Evolutionary conservation across 768 basidiomycete genomes (phyloP).

Genomic region (Pulveroboletus ravenelii): DNA sequence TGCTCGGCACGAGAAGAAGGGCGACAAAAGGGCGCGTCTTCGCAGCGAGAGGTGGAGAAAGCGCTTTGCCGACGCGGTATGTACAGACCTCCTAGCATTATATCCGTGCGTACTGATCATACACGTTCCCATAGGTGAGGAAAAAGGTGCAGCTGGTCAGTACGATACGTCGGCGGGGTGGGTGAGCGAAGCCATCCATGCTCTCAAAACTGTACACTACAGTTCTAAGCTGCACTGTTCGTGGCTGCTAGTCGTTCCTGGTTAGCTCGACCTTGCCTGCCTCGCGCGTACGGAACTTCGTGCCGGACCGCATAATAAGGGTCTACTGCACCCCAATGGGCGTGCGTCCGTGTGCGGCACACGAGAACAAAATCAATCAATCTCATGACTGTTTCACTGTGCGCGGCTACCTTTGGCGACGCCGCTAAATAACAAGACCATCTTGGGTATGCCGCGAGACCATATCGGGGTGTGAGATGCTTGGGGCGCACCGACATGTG

Average conservation of each 20-base stretch:
- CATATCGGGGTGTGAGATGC: conserved; percentile 7
- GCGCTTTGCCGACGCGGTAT: conserved; percentile 74
- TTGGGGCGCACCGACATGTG: conserved; percentile 5
- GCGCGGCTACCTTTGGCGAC: conserved; percentile 15
- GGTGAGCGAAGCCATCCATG: conserved; percentile 31
- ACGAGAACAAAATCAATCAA: conserved; percentile 6
- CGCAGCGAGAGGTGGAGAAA: conserved; percentile 74
- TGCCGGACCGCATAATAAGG: conserved; percentile 3
- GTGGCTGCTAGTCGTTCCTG: conserved; percentile 1
- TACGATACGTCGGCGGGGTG: conserved; percentile 72
- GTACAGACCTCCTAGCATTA: conserved; percentile 18
- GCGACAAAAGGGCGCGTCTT: conserved; percentile 70
- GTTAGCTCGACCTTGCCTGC: neutral
- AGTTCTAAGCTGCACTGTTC: conserved; percentile 2
- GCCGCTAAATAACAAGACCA: neutral
- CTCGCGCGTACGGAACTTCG: conserved; percentile 1
- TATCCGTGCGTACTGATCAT: conserved; percentile 11
- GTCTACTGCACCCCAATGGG: conserved; percentile 9
- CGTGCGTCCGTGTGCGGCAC: conserved; percentile 1
- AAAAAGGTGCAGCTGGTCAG: conserved; percentile 77
- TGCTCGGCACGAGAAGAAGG: conserved; percentile 78
- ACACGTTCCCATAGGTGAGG: conserved; percentile 55
- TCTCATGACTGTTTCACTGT: conserved; percentile 5
- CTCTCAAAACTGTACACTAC: conserved; percentile 6
- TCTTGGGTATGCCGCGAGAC: conserved; percentile 1